Base-by-base conservation (phyloP, 306 rosid genomes). In the Vicia villosa region DNA sequence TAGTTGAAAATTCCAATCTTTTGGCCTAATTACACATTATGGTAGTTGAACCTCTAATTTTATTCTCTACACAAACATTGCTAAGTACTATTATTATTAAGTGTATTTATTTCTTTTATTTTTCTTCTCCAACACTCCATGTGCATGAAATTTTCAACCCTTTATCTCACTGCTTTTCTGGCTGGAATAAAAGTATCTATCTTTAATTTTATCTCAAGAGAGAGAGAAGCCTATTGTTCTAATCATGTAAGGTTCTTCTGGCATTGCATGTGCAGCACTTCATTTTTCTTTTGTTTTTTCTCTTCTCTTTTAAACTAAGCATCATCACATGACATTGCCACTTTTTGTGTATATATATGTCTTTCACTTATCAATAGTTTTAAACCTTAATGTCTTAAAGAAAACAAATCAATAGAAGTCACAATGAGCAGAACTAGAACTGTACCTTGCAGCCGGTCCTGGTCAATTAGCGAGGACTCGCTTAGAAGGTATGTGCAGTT, bases 381-480 rank as follows among this genome's bases (percentile, higher is more conserved):
- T 63, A 51, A 49, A 19, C 4, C 50, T 52, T 66, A 62, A 50
- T 65, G 65, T 64, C 60, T 60, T 54, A 63, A 54, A 65, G 14
- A 46, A 66, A 41, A 58, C 43, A 72, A 24, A 21, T 54, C 22
- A 3, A 54, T 21, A 22, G 5, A 30, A 37, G 34, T 21, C 37
- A 62, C 83, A 36, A 88, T 91, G 97, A 77, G 75, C 63, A 69
- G 62, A 22, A 22, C 2, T 32, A 86, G 63, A 55, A 86, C 83
- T 41, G 77, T 87, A 50, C 85, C 90, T 75, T 86, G 96, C 84
- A 83, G 79, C 78, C 77, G 96, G 76, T 91, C 97, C 73, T 91
- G 97, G 97, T 91, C 97, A 8, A 82, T 88, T n/a, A 91, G 97
- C 40, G 97, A 91, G 65, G 92, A 91, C 66, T 91, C 97, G 0